Conservation (phyloP, 2,329 filamentous ascomycete species). For the Sporothrix luriei region DNA sequence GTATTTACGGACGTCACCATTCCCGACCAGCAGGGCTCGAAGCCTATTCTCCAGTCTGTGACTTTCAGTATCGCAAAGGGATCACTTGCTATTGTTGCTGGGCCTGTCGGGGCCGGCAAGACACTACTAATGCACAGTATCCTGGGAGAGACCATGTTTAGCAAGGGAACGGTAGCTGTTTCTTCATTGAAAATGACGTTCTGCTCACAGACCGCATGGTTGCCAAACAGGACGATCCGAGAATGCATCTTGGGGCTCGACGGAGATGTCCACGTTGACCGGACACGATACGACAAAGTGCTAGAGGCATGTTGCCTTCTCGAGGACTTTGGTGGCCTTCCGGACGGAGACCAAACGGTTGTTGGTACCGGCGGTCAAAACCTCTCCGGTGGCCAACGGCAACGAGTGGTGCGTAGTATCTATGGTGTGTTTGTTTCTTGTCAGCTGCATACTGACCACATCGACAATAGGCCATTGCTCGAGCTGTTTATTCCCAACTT, state of each 20-base stretch:
- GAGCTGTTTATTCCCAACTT: slow-evolving; percentile 42
- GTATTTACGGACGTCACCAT: slow-evolving; percentile 34
- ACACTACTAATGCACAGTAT: slow-evolving; percentile 40
- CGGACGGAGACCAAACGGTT: slow-evolving; percentile 36
- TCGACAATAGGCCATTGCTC: slow-evolving; percentile 43
- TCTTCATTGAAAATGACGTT: slow-evolving; percentile 16
- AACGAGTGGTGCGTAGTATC: slow-evolving; percentile 39
- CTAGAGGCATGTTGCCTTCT: slow-evolving; percentile 37
- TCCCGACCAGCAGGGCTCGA: slow-evolving; percentile 10
- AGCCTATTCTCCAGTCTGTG: slow-evolving; percentile 37
- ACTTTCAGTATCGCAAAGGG: slow-evolving; percentile 37
- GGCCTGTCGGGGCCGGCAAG: slow-evolving; percentile 42
- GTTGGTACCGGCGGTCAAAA: slow-evolving; percentile 38
- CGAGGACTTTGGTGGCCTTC: slow-evolving; percentile 37
- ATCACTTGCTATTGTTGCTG: slow-evolving; percentile 39
- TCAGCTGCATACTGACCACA: neutral
- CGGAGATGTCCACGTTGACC: neutral
- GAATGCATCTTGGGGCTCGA: slow-evolving; percentile 29
- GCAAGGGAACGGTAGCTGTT: slow-evolving; percentile 22
- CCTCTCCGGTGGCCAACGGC: slow-evolving; percentile 41
- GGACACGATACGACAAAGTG: slow-evolving; percentile 10
- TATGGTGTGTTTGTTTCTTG: neutral
- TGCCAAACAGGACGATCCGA: slow-evolving; percentile 31
- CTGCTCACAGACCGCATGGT: slow-evolving; percentile 34
- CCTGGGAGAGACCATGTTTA: slow-evolving; percentile 40